phyloP scores from a whole-genome alignment of 306 rosid species.

The Dryas drummondii region DNA sequence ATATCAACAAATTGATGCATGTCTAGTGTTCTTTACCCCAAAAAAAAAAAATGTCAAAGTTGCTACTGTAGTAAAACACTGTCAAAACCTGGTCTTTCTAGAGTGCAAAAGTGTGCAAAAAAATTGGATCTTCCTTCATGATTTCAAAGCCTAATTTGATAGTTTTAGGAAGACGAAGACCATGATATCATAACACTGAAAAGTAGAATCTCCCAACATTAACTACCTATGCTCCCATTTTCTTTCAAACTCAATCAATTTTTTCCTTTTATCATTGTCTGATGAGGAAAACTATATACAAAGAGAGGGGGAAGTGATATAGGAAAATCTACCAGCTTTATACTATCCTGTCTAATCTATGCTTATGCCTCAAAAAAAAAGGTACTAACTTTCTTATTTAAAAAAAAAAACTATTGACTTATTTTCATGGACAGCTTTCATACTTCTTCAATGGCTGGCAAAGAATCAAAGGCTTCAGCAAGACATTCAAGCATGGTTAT shows the following conservation, averaged over 20 bases:
- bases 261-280: neutral
- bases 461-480: constrained; percentile 48
- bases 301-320: neutral
- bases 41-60: no score
- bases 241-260: neutral
- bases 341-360: constrained; percentile 13
- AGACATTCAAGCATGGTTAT: constrained; percentile 61
- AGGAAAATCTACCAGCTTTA: constrained; percentile 1
- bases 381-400: constrained; percentile 19
- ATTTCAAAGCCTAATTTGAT: neutral
- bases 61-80: no score
- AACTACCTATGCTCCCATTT: neutral
- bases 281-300: constrained; percentile 1
- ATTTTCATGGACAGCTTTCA: constrained; percentile 39
- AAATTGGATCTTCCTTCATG: neutral
- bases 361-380: neutral
- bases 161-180: neutral
- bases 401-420: constrained; percentile 4
- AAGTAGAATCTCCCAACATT: no score
- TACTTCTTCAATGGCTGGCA: constrained; percentile 23
- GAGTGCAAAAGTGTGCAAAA: no score
- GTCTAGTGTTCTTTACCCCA: no score
- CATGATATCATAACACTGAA: neutral
- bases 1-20: no score
- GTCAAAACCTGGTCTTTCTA: no score